These are phyloP conservation scores for Meyerozyma guilliermondii DNA, from an alignment of 1,139 yeast species.

Conservation along the genomic window DNA sequence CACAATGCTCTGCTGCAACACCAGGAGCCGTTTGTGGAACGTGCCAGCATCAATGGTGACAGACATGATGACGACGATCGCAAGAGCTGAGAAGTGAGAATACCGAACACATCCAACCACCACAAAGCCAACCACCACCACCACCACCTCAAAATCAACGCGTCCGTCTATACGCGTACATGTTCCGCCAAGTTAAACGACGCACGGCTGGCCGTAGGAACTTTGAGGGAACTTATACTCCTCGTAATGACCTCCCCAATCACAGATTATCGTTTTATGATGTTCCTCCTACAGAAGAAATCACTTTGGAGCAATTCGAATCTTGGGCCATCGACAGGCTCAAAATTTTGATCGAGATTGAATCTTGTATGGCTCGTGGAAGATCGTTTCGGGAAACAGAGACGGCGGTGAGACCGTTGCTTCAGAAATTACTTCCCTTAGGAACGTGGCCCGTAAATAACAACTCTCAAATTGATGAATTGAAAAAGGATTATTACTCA, in stretches of 20 bases:
- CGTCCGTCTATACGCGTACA: slow-evolving; percentile 13
- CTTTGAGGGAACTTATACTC: slow-evolving; percentile 39
- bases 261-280: slow-evolving; percentile 62
- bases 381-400: slow-evolving; percentile 64
- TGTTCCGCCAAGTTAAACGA: slow-evolving; percentile 76
- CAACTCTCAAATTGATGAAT: slow-evolving; percentile 40
- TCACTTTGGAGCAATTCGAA: slow-evolving; percentile 89
- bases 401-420: slow-evolving; percentile 55
- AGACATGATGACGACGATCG: slow-evolving; percentile 8
- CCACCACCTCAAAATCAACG: neutral
- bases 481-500: slow-evolving; percentile 86
- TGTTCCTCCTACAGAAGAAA: slow-evolving; percentile 74
- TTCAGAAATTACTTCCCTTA: slow-evolving; percentile 65
- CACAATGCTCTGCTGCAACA: slow-evolving; percentile 35
- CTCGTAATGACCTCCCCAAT: slow-evolving; percentile 8
- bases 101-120: too few species aligned
- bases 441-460: slow-evolving; percentile 30
- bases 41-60: slow-evolving; percentile 35
- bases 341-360: slow-evolving; percentile 78
- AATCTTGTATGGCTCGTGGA: slow-evolving; percentile 65
- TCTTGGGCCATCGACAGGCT: slow-evolving; percentile 93
- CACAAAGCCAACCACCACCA: neutral
- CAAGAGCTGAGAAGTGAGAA: neutral
- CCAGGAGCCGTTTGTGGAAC: slow-evolving; percentile 38
- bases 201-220: slow-evolving; percentile 72